phyloP scores from a whole-genome alignment of 768 basidiomycete genomes.

The Serendipita indica region DNA sequence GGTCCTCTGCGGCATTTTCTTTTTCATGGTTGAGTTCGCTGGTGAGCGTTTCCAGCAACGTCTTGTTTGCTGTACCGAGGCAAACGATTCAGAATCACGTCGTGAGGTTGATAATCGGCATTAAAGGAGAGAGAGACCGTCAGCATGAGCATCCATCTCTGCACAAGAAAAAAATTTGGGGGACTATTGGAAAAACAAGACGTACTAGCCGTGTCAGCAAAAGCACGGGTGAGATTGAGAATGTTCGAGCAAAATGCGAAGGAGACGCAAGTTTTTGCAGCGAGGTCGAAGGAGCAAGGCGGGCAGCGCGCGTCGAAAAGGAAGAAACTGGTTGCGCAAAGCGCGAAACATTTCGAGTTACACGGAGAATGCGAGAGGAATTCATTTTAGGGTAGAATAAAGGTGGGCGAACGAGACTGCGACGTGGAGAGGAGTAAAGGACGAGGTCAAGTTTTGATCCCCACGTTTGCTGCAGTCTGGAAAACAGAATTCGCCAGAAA shows the following conservation, averaged over 20 bases:
- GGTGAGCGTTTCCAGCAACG: constrained; percentile 55
- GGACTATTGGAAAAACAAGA: constrained; percentile 9
- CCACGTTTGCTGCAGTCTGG: not conserved
- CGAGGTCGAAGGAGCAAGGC: not conserved
- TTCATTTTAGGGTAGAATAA: constrained; percentile 7
- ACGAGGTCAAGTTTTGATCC: not conserved
- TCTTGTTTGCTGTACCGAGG: constrained; percentile 45
- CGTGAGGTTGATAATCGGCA: not conserved
- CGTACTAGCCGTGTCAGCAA: constrained; percentile 32
- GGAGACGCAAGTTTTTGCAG: not conserved
- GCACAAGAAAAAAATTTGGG: not conserved
- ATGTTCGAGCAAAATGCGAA: constrained; percentile 24
- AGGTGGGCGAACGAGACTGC: not conserved
- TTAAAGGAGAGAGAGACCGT: not conserved
- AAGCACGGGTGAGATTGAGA: constrained; percentile 27
- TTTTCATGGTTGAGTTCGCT: constrained; percentile 82
- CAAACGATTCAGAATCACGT: not conserved
- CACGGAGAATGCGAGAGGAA: not conserved
- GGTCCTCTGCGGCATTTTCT: constrained; percentile 31
- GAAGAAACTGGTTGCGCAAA: constrained; percentile 3
- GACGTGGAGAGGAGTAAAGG: not conserved
- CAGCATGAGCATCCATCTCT: not conserved
- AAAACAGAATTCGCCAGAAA: not conserved
- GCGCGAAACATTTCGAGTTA: constrained; percentile 2
- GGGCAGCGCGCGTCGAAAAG: not conserved